A percentile compares a stretch with the other conserved stretches of the same genome.
Evolutionary conservation across 2,329 filamentous ascomycete genomes (phyloP).

Genomic region (Tolypocladium ovalisporum): DNA sequence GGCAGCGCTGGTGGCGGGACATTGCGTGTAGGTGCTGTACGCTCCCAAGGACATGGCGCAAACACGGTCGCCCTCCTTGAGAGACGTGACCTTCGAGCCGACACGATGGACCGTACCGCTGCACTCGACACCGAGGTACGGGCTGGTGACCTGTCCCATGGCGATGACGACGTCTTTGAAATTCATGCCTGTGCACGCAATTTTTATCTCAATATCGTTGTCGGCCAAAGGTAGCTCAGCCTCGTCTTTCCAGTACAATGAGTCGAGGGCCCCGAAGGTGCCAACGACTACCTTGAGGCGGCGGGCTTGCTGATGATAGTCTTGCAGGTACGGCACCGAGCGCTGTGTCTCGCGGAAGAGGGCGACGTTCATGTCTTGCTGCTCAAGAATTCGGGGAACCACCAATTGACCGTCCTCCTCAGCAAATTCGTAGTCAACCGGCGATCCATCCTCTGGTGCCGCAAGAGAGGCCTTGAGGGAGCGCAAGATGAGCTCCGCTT

Average conservation of each 20-base stretch:
- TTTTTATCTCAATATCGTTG: conserved; percentile 30
- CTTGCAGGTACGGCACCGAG: conserved; percentile 15
- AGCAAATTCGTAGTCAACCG: conserved; percentile 17
- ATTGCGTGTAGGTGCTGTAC: conserved; percentile 21
- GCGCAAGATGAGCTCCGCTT: conserved; percentile 19
- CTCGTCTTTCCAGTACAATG: conserved; percentile 28
- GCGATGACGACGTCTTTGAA: conserved; percentile 34
- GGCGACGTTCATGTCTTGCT: conserved; percentile 13
- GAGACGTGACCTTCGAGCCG: conserved; percentile 47
- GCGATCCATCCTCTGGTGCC: conserved; percentile 7
- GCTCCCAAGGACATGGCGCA: conserved; percentile 34
- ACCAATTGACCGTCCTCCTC: conserved; percentile 15
- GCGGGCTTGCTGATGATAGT: conserved; percentile 26
- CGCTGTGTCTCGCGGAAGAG: conserved; percentile 14
- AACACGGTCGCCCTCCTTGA: conserved; percentile 64
- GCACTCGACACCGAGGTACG: conserved; percentile 27
- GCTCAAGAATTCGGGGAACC: conserved; percentile 16
- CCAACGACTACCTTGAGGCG: conserved; percentile 26
- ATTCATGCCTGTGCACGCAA: conserved; percentile 33
- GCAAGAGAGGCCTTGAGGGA: conserved; percentile 12
- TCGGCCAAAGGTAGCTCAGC: conserved; percentile 14
- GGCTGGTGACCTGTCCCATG: conserved; percentile 24
- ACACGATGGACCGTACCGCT: conserved; percentile 31
- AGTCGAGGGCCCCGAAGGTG: conserved; percentile 25
- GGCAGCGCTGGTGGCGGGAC: conserved; percentile 19